phyloP scores from a whole-genome alignment of 2,329 filamentous ascomycete species.

The Ophiocordyceps polyrhachis-furcata region DNA sequence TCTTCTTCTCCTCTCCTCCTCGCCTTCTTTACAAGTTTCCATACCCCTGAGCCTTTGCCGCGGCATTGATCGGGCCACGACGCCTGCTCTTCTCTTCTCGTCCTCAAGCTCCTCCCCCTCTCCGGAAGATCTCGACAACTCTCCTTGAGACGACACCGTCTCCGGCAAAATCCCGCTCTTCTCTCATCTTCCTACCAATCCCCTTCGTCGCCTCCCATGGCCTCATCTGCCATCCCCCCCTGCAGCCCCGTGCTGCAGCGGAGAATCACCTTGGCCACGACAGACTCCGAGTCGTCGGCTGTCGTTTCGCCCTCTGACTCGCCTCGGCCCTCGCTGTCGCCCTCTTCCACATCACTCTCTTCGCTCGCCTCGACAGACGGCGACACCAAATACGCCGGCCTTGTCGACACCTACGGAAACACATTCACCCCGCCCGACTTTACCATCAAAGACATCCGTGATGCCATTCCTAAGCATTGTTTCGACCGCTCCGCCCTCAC shows the following conservation, averaged over 20 bases:
- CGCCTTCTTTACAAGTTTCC: not conserved
- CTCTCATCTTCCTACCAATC: not conserved
- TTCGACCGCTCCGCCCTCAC: slow-evolving; percentile 66
- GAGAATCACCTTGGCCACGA: slow-evolving; percentile 27
- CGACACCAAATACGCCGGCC: slow-evolving; percentile 35
- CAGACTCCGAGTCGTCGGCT: slow-evolving; percentile 35
- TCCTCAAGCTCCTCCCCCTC: not conserved
- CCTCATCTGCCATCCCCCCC: slow-evolving; percentile 20
- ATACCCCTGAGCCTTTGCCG: not conserved
- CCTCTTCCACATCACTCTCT: slow-evolving; percentile 83
- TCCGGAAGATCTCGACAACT: not conserved
- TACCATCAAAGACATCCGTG: slow-evolving; percentile 92
- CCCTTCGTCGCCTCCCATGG: slow-evolving; percentile 18
- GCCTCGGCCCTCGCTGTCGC: slow-evolving; percentile 29
- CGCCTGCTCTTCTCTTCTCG: not conserved
- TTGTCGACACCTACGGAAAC: slow-evolving; percentile 88
- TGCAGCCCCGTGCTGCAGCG: slow-evolving; percentile 28
- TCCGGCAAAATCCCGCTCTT: not conserved
- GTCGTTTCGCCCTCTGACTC: slow-evolving; percentile 40
- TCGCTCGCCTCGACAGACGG: slow-evolving; percentile 55
- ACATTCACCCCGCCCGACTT: slow-evolving; percentile 85
- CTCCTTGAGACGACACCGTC: not conserved
- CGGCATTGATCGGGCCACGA: not conserved
- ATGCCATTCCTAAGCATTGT: slow-evolving; percentile 96
- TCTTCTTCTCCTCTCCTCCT: not conserved